A percentile compares a stretch with the other conserved stretches of the same genome.
These are phyloP conservation scores for Chromosphaera perkinsii DNA, from an alignment of 208 protist species.

Conservation along the genomic window DNA sequence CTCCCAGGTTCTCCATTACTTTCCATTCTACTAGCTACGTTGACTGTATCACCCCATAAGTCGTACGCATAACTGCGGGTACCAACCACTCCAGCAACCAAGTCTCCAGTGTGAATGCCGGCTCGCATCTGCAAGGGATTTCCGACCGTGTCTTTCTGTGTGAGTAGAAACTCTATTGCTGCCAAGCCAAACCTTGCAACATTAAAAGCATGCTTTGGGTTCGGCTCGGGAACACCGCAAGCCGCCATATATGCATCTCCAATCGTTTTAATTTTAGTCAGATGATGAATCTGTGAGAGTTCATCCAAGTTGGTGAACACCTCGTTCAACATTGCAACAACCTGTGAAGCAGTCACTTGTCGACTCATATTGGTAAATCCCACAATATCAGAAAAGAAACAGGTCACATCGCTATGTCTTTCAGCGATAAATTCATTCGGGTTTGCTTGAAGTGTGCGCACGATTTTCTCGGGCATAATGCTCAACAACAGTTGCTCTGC, in stretches of 20 bases:
- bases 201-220: conserved; percentile 1
- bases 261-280: conserved; percentile 30
- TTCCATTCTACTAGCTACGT: conserved; percentile 14
- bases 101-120: conserved; percentile 8
- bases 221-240: conserved; percentile 5
- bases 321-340: too few species aligned
- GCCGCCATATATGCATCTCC: conserved; percentile 5
- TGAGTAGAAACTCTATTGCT: conserved; percentile 4
- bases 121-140: background rate
- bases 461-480: too few species aligned
- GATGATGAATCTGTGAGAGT: too few species aligned
- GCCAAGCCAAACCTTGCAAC: conserved; percentile 7
- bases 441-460: too few species aligned
- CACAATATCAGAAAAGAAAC: too few species aligned
- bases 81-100: conserved; percentile 7
- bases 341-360: too few species aligned
- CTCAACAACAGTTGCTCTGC: too few species aligned
- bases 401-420: too few species aligned
- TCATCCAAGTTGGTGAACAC: too few species aligned
- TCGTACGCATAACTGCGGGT: background rate
- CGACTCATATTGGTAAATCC: too few species aligned
- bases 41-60: conserved; percentile 10
- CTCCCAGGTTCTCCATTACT: conserved; percentile 6
- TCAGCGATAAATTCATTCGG: too few species aligned
- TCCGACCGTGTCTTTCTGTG: background rate